Base-by-base conservation (phyloP, 1,139 yeast species). In the Hyphopichia fennica region DNA sequence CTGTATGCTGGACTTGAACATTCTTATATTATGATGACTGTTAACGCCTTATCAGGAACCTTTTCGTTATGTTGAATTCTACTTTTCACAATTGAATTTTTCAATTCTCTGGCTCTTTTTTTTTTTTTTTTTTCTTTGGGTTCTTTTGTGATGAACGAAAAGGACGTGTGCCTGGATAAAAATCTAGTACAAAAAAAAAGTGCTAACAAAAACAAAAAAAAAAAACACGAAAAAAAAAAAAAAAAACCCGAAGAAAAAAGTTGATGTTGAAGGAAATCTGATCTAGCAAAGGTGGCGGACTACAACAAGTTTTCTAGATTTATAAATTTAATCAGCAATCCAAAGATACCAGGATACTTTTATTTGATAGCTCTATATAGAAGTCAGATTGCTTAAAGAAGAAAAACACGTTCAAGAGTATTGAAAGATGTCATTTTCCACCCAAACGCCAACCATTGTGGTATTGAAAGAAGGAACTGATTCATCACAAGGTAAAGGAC, bases 391-490 rank as follows among this genome's bases (percentile, higher is more conserved):
- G 28, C 11, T 25, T 11, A 11, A 25, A 25, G n/a, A 25, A 8
- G 13, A 10, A 15, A 23, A n/a, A 25, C 8, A 25, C 28, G 28
- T 9, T 9, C 8, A 25, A 25, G 4, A n/a, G 13, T 11, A 25
- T 9, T 25, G 4, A 25, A 41, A 15, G 37, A 90, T 90, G 96
- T 86, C 87, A 59, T 88, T 88, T 62, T 87, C 93, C 52, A 86
- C 87, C 41, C 96, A 89, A 64, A 86, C 97, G 34, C 99, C 99
- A 41, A 93, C 99, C 28, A 88, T 93, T 58, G 98, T 93, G 54
- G 99, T 93, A 42, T 81, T 93, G 49, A 91, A 91, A 61, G 99
- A 93, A 66, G 99, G 99, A 40, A 93, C 99, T 6, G 99, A 93
- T 62, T 73, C 96, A 29, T 87, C 96, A 13, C 99, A 93, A 65